Conservation (phyloP, 345 rosid genomes). For the Populus pruinosa region DNA sequence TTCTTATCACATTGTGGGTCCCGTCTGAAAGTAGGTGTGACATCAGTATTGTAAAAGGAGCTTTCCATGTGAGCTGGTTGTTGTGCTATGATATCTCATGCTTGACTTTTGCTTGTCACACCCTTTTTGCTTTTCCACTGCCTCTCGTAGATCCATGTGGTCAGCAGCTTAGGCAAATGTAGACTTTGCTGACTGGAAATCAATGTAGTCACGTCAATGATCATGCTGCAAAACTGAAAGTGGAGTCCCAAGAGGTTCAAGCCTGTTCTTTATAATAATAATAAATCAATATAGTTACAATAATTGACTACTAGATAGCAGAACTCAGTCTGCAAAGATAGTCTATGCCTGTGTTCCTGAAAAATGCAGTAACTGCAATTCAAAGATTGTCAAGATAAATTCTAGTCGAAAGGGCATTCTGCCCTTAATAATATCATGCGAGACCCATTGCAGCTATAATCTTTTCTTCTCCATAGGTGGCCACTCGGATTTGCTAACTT, state of each 20-base stretch:
- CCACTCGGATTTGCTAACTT: not conserved
- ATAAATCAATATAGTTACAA: too few species aligned
- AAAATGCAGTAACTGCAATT: not conserved
- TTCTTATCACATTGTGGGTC: conserved; percentile 25
- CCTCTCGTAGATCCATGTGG: not conserved
- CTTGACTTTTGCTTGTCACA: not conserved
- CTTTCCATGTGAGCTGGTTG: conserved; percentile 3
- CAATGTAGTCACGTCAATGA: too few species aligned
- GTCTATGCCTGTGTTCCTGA: not conserved
- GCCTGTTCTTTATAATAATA: too few species aligned
- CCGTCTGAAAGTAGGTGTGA: conserved; percentile 9
- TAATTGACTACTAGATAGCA: too few species aligned
- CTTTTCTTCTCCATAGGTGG: not conserved
- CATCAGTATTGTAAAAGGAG: conserved; percentile 6
- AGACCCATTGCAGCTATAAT: not conserved
- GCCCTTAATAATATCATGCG: not conserved
- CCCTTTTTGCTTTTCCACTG: not conserved
- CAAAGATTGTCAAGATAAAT: not conserved
- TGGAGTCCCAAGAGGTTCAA: too few species aligned
- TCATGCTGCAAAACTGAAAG: too few species aligned
- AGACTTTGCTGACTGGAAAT: not conserved
- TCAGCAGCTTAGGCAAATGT: not conserved
- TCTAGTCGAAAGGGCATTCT: not conserved
- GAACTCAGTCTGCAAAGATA: too few species aligned
- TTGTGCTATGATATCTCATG: not conserved